Base-by-base conservation (phyloP, 1,139 yeast species). In the Suhomyces coccinellae region DNA sequence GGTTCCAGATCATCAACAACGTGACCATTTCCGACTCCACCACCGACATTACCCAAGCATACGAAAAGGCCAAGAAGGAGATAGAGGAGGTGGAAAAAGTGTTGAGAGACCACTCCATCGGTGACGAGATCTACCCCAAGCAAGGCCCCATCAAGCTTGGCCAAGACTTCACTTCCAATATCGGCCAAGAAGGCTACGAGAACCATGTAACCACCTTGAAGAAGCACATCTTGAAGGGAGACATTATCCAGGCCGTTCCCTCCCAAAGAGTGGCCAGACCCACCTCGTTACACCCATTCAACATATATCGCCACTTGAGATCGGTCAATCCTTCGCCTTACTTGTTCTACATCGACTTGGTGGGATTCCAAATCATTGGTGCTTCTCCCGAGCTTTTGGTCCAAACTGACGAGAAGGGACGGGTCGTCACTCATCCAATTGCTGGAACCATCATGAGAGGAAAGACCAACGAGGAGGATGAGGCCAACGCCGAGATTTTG, bases 311-410 rank as follows among this genome's bases (percentile, higher is more conserved):
- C 55, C 97, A 93, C 60, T 75, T 93, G 57, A 80, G 99, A 62
- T 86, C 96, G 0, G 97, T 95, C 43, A 93, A 95, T 67, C 99
- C 99, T 6, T 89, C 97, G 1, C 99, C 99, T 30, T 93, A 93
- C 66, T 77, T 93, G 73, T 93, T 93, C 64, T 93, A 90, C 67
- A 84, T 93, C 53, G 98, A 93, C 65, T 85, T 87, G 59, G 63
- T 87, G 47, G 97, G 89, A 55, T 93, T 93, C 72, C 97, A 91
- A 65, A 80, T 93, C 44, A 93, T 93, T 46, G 99, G 99, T 36
- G 99, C 99, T 0, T 89, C 97, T 15, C 99, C 99, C 1, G 99
- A 93, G 64, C 72, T 91, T 48, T 73, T 93, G 45, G 98, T 93
- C 45, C 88, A 88, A 66, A 75, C 88, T 3, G 97, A 90, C 55